Percentiles rank a stretch among this genome's conserved stretches.
phyloP scores from a whole-genome alignment of 2,329 filamentous ascomycete species.

The Stemphylium beticola region DNA sequence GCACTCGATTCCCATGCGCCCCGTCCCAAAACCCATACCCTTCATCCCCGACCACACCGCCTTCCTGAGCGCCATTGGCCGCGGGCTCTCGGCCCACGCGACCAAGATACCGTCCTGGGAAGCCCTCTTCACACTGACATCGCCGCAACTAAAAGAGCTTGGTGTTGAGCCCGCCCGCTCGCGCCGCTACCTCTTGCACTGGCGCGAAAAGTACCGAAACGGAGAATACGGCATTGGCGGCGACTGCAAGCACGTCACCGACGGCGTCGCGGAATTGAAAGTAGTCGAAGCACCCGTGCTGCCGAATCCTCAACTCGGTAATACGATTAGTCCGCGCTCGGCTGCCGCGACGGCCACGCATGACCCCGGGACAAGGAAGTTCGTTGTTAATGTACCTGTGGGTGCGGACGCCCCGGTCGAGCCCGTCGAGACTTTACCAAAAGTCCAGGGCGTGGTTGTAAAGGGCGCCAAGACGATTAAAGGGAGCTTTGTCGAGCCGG shows the following conservation, averaged over 20 bases:
- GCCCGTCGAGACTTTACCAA: constrained; percentile 58
- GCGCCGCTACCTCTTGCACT: constrained; percentile 82
- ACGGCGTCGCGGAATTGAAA: constrained; percentile 63
- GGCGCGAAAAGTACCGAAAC: constrained; percentile 82
- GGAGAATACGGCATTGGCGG: constrained; percentile 82
- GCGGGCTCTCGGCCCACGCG: constrained; percentile 79
- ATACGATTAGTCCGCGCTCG: constrained; percentile 34
- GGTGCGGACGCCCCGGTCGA: constrained; percentile 37
- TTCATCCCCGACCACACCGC: constrained; percentile 85
- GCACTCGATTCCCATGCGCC: constrained; percentile 48
- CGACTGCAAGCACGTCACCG: constrained; percentile 74
- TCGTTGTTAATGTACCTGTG: constrained; percentile 66
- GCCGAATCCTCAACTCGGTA: constrained; percentile 35
- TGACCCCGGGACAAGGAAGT: constrained; percentile 61
- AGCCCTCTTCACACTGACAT: constrained; percentile 81
- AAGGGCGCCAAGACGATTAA: constrained; percentile 71
- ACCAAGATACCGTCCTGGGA: constrained; percentile 92
- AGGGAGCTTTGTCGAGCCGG: constrained; percentile 74
- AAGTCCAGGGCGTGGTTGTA: constrained; percentile 70
- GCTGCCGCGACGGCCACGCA: constrained; percentile 57
- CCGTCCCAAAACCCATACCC: constrained; percentile 75
- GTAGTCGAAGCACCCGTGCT: constrained; percentile 61
- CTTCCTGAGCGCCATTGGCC: constrained; percentile 90
- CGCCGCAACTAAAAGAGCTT: constrained; percentile 75
- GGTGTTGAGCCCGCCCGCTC: constrained; percentile 86